phyloP scores from a whole-genome alignment of 345 rosid genomes.

The Erucastrum elatum region DNA sequence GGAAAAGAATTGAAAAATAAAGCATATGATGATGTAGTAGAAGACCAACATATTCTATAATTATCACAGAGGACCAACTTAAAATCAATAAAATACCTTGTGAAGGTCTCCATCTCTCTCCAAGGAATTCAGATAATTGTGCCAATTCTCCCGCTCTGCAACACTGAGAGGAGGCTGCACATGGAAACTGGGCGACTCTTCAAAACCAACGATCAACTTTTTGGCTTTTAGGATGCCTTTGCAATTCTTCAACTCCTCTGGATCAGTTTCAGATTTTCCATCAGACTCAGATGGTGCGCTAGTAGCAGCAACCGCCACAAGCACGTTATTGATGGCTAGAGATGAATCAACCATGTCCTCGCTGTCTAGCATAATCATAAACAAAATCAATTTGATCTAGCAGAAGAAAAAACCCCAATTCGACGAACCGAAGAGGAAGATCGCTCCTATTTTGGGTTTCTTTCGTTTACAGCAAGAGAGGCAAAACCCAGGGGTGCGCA shows the following conservation, averaged over 20 bases:
- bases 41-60: too few species aligned
- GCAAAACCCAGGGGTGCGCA: too few species aligned
- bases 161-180: background rate
- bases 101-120: background rate
- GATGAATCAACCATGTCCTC: too few species aligned
- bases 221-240: background rate
- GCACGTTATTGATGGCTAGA: background rate
- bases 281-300: background rate
- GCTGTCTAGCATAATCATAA: too few species aligned
- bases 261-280: background rate
- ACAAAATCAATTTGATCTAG: too few species aligned
- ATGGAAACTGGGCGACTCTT: background rate
- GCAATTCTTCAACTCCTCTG: background rate
- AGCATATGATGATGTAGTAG: too few species aligned
- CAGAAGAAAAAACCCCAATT: too few species aligned
- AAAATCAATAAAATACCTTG: background rate
- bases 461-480: too few species aligned
- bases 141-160: constrained; percentile 7
- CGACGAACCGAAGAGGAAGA: too few species aligned
- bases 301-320: background rate
- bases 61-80: too few species aligned
- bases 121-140: background rate
- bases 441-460: too few species aligned
- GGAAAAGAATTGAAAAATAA: too few species aligned
- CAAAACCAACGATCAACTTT: background rate